Evolutionary conservation across 305 asterid genomes (phyloP).

Genomic region (Salvia sclarea): DNA sequence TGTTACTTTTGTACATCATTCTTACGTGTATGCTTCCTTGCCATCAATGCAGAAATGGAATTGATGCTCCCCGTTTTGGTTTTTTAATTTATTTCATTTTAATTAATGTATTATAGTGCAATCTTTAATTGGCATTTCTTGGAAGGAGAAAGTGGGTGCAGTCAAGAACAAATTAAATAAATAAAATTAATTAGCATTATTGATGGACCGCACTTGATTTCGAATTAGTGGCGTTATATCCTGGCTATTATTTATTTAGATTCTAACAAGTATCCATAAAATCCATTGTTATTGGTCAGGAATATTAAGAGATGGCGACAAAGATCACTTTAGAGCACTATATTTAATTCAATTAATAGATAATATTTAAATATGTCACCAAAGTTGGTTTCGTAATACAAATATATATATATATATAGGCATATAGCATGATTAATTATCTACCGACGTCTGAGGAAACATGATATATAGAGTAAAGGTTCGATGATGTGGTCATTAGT

Average conservation of each 20-base stretch:
- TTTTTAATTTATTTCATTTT: no score
- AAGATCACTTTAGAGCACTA: slow-evolving; percentile 26
- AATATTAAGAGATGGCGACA: slow-evolving; percentile 24
- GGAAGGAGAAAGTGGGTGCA: not conserved
- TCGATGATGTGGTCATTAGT: no score
- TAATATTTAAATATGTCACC: no score
- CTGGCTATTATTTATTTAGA: slow-evolving; percentile 29
- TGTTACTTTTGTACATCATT: slow-evolving; percentile 34
- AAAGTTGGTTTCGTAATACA: no score
- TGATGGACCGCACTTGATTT: slow-evolving; percentile 19
- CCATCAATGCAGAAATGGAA: slow-evolving; percentile 37
- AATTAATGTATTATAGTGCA: slow-evolving; percentile 23
- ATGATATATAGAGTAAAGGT: no score
- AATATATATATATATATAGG: not conserved
- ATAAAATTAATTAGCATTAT: slow-evolving; percentile 21
- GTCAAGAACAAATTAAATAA: slow-evolving; percentile 26
- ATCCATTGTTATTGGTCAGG: slow-evolving; percentile 16
- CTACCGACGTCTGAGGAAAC: no score
- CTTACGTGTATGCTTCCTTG: slow-evolving; percentile 44
- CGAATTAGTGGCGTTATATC: slow-evolving; percentile 15
- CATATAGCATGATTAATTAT: no score
- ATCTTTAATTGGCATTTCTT: slow-evolving; percentile 20
- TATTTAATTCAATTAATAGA: not conserved
- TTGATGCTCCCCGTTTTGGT: slow-evolving; percentile 35
- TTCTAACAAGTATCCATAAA: slow-evolving; percentile 12